Conservation (phyloP, 176 grass and related monocot species). For the Cymbopogon citratus region DNA sequence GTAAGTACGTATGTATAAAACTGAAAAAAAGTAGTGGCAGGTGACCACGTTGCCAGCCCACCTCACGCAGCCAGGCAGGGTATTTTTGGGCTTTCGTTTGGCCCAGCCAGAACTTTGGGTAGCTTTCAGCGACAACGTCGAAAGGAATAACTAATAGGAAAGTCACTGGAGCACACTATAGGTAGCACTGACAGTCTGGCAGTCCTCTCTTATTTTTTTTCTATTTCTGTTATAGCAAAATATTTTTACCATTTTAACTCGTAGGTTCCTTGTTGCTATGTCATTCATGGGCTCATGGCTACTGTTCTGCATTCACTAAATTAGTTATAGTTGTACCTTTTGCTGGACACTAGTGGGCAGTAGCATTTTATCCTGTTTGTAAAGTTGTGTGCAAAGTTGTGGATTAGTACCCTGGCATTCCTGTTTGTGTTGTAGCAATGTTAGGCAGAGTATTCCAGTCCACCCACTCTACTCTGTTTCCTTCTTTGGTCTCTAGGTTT, state of each 20-base stretch:
- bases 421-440: background rate
- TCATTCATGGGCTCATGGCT: background rate
- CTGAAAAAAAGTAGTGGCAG: too few species aligned
- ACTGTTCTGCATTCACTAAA: background rate
- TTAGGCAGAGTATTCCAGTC: background rate
- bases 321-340: background rate
- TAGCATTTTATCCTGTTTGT: background rate
- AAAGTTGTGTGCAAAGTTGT: background rate
- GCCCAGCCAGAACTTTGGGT: too few species aligned
- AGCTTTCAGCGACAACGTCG: too few species aligned
- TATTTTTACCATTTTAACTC: background rate
- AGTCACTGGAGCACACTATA: too few species aligned
- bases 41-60: too few species aligned
- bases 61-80: too few species aligned
- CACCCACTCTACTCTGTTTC: background rate
- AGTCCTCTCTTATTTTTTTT: too few species aligned
- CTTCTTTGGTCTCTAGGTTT: background rate
- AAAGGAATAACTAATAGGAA: too few species aligned
- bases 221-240: background rate
- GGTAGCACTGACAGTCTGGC: too few species aligned
- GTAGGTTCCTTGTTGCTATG: background rate
- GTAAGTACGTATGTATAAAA: too few species aligned
- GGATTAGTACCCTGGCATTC: background rate
- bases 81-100: too few species aligned
- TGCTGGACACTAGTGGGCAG: background rate